phyloP scores from a whole-genome alignment of 176 grass and related monocot species.

The Tillandsia leiboldiana region DNA sequence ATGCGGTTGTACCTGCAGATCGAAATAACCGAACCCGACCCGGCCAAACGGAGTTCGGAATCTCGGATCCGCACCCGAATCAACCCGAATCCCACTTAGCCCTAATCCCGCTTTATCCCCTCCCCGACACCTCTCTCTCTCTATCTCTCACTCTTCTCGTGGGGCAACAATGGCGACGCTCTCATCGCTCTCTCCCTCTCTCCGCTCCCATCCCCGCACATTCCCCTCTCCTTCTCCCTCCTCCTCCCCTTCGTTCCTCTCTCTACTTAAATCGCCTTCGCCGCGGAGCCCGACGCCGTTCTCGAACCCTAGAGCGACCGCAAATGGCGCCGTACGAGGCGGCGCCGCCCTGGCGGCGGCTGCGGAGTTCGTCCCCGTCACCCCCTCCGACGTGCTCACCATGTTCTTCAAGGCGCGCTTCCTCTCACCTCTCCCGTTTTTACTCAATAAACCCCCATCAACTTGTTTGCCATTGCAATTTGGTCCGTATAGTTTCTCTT shows the following conservation, averaged over 20 bases:
- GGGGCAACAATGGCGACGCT: slow-evolving; percentile 1
- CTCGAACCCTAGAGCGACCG: neutral
- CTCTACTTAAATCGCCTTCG: neutral
- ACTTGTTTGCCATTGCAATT: neutral
- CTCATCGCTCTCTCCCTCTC: slow-evolving; percentile 1
- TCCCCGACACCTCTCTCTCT: no score
- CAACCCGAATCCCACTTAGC: no score
- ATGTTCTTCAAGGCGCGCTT: slow-evolving; percentile 25
- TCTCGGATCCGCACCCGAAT: no score
- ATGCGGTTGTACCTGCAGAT: no score
- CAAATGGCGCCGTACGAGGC: no score
- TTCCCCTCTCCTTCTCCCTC: neutral
- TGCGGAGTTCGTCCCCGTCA: slow-evolving; percentile 1
- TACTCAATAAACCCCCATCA: no score
- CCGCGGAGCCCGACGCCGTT: neutral
- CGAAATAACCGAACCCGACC: no score
- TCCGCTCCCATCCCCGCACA: neutral
- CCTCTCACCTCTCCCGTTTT: neutral
- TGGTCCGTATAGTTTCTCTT: neutral
- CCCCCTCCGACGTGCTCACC: slow-evolving; percentile 18
- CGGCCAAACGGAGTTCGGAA: no score
- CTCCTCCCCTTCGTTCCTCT: neutral
- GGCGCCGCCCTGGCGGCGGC: neutral
- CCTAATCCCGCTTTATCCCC: no score
- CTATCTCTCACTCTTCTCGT: neutral